Base-by-base conservation (phyloP, 2,329 filamentous ascomycete genomes). In the Ophiosphaerella korrae region DNA sequence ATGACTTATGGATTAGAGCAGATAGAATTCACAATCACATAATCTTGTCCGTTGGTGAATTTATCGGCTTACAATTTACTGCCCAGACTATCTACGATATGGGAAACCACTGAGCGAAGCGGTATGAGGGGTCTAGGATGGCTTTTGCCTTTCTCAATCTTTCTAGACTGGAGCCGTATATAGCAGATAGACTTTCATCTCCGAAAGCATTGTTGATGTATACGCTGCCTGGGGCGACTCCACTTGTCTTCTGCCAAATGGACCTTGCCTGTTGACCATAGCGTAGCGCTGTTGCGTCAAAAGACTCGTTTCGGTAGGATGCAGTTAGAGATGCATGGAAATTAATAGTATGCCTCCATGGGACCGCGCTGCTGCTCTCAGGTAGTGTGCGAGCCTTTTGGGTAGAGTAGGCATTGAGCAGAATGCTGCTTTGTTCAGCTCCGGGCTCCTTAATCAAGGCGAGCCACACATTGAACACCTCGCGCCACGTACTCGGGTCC, bases 401-500 rank as follows among this genome's bases (percentile, higher is more conserved):
- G 33, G 54, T 16, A 67, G 50, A 13, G 68, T 76, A 77, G 23
- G 59, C 58, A 26, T 65, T 57, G 9, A 71, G 55, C 8, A 77
- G 50, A 4, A 77, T 51, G 1, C 36, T 42, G 3, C 62, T 67
- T 42, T 68, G 69, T 7, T 63, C 55, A 1, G 68, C 70, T 5
- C 45, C 48, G 2, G 48, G 51, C 45, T 66, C 57, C 21, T 59
- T 47, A 44, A 70, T 60, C 55, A 77, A 77, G 2, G 49, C 57
- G 12, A 48, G 51, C 51, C 71, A 77, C 37, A 66, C 53, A 47
- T 75, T 54, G 70, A 70, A 77, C 16, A 75, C 56, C n/a, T 64
- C 52, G 7, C 64, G 66, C 73, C 74, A 78, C n/a, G 62, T 61
- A 1, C 57, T 34, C 0, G 72, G 55, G 21, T 65, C 53, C 62